Evolutionary conservation across 1,284 basidiomycete species (phyloP).

Genomic region (Ustilago sp.): DNA sequence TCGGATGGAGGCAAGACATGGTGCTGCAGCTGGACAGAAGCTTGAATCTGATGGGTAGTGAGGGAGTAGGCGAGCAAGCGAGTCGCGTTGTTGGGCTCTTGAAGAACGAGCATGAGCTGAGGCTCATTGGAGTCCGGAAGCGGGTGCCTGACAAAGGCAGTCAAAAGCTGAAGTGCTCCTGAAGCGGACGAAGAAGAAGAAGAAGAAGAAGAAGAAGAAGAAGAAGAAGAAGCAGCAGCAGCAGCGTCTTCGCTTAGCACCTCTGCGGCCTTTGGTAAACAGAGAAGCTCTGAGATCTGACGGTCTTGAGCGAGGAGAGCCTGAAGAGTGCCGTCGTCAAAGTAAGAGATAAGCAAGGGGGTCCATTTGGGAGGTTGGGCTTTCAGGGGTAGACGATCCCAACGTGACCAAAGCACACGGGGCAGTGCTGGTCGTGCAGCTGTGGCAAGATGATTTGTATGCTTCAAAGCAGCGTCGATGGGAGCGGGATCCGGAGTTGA

Average conservation of each 20-base stretch:
- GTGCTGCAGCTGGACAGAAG: slow-evolving; percentile 24
- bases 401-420: slow-evolving; percentile 41
- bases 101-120: slow-evolving; percentile 31
- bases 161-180: slow-evolving; percentile 7
- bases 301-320: slow-evolving; percentile 35
- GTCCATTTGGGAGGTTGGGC: slow-evolving; percentile 8
- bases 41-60: slow-evolving; percentile 28
- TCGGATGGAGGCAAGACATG: background rate
- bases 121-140: slow-evolving; percentile 4
- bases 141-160: slow-evolving; percentile 33
- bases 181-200: background rate
- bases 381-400: slow-evolving; percentile 32
- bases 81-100: slow-evolving; percentile 8
- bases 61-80: slow-evolving; percentile 40
- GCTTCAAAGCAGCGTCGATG: slow-evolving; percentile 27
- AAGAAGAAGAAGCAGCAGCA: background rate
- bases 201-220: background rate
- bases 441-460: background rate
- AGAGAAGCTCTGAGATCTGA: slow-evolving; percentile 42
- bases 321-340: slow-evolving; percentile 39
- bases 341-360: slow-evolving; percentile 40
- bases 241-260: slow-evolving; percentile 6
- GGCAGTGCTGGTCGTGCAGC: background rate
- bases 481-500: slow-evolving; percentile 16
- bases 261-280: slow-evolving; percentile 24